Evolutionary conservation across 371 early-diverging fungal genomes (phyloP), one percentile per base, ranked within the genome.

Genomic region (Smittium culicis): DNA sequence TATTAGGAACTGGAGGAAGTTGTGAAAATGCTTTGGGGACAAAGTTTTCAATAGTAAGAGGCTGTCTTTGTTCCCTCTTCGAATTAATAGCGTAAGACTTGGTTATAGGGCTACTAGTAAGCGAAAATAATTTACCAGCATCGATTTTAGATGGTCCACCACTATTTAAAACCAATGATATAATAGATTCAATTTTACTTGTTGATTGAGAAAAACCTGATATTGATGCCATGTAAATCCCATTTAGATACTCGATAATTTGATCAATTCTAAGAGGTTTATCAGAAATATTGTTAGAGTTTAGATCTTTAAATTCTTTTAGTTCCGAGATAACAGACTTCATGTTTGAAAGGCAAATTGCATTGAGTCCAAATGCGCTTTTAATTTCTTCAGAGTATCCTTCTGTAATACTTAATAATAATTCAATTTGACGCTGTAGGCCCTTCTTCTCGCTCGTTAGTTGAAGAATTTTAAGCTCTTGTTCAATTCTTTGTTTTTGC

Each of bases 161-260:
- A 20, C 65, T 66, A 8, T 64, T 60, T 32, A 61, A 68, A 14
- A 77, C 73, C 14, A 45, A 34, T 33, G 65, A 35, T 67, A 77
- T 73, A 1, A 79, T 72, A 1, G 68, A 62, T 33, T 74, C 70
- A 54, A 79, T 72, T 17, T 71, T 29, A 30, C 71, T 74, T 3
- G 80, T 81, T 63, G 75, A 77, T 45, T 81, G 79, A 11, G 79
- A 73, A 61, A 82, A 81, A 28, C 79, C 72, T 5, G 81, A 68
- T 33, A 81, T 80, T 3, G 81, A 74, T 35, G 77, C 73, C 77
- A 81, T 68, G 67, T 81, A 81, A 11, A 82, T 76, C 34, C 73
- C 73, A 25, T 80, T 75, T 8, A 81, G 67, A 29, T 68, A 69
- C 29, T 58, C 66, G 16, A 75, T 68, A 1, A 59, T 54, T 45